Evolutionary conservation across 208 protist genomes (phyloP).

Genomic region (Phytomonas sp.): DNA sequence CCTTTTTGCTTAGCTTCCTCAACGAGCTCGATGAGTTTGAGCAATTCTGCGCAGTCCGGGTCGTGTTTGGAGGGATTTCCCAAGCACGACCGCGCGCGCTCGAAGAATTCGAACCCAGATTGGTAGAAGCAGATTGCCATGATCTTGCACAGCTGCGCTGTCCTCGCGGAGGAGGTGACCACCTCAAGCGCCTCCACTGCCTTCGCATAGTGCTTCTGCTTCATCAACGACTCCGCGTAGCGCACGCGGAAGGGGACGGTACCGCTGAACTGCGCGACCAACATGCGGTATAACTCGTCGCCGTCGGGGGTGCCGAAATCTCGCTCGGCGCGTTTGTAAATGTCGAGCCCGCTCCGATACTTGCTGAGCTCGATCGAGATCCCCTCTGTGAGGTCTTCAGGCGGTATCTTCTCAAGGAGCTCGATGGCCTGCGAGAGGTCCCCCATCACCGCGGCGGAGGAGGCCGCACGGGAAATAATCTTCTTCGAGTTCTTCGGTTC

Average conservation of each 20-base stretch:
- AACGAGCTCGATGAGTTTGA: constrained; percentile 59
- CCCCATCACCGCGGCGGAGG: constrained; percentile 70
- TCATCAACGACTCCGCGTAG: constrained; percentile 63
- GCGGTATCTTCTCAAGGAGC: constrained; percentile 46
- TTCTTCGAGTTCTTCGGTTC: constrained; percentile 72
- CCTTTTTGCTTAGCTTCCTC: constrained; percentile 86
- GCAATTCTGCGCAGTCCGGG: constrained; percentile 52
- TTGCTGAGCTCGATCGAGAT: constrained; percentile 39
- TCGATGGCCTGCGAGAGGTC: constrained; percentile 55
- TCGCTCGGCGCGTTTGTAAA: constrained; percentile 46
- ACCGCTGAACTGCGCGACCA: constrained; percentile 73
- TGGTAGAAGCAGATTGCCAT: constrained; percentile 74
- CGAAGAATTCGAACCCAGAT: constrained; percentile 82
- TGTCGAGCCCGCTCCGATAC: constrained; percentile 51
- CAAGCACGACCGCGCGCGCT: constrained; percentile 42
- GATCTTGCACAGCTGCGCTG: constrained; percentile 40
- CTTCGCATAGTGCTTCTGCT: constrained; percentile 49
- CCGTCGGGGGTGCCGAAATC: constrained; percentile 65
- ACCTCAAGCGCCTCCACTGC: constrained; percentile 64
- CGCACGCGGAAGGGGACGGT: constrained; percentile 65
- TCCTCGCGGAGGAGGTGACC: constrained; percentile 33
- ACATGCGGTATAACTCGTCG: constrained; percentile 76
- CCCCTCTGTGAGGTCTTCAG: constrained; percentile 21
- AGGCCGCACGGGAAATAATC: constrained; percentile 51
- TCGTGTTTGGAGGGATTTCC: constrained; percentile 50